These are phyloP conservation scores for Nitzschia putrida DNA, from an alignment of 108 stramenopile species.

Conservation along the genomic window DNA sequence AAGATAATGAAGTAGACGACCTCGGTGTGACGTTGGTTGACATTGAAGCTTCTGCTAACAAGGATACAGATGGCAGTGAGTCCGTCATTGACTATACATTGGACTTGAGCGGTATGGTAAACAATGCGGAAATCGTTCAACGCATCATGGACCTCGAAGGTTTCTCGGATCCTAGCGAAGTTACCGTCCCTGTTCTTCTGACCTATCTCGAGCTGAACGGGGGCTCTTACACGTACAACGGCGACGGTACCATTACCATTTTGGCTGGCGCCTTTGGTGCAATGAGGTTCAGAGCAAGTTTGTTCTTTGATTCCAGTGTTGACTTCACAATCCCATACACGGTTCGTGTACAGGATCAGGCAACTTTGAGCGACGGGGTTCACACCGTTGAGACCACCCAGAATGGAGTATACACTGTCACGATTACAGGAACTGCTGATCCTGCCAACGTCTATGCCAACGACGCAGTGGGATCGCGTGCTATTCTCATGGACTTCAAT, in stretches of 20 bases:
- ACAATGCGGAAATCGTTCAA: conserved; percentile 7
- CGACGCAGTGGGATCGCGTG: neutral
- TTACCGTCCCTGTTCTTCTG: neutral
- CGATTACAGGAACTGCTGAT: conserved; percentile 6
- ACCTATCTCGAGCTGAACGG: neutral
- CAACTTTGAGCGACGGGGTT: conserved; percentile 6
- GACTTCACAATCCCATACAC: conserved; percentile 5
- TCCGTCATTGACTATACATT: conserved; percentile 10
- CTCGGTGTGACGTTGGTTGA: neutral
- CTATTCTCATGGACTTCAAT: conserved; percentile 3
- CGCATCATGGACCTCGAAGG: conserved; percentile 8
- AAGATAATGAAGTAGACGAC: neutral
- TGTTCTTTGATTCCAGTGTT: conserved; percentile 7
- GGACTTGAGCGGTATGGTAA: neutral
- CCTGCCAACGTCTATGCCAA: neutral
- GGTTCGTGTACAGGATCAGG: neutral
- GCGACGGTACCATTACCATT: conserved; percentile 3
- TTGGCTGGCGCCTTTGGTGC: neutral
- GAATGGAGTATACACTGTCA: neutral
- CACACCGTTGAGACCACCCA: neutral
- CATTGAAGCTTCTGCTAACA: neutral
- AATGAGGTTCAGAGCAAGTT: neutral
- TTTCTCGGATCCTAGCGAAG: neutral
- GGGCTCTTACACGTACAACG: neutral
- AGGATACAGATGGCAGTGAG: conserved; percentile 4